Evolutionary conservation across 2,329 filamentous ascomycete genomes (phyloP), one percentile per base, ranked within the genome.

Genomic region (Scopulariopsis brevicaulis): DNA sequence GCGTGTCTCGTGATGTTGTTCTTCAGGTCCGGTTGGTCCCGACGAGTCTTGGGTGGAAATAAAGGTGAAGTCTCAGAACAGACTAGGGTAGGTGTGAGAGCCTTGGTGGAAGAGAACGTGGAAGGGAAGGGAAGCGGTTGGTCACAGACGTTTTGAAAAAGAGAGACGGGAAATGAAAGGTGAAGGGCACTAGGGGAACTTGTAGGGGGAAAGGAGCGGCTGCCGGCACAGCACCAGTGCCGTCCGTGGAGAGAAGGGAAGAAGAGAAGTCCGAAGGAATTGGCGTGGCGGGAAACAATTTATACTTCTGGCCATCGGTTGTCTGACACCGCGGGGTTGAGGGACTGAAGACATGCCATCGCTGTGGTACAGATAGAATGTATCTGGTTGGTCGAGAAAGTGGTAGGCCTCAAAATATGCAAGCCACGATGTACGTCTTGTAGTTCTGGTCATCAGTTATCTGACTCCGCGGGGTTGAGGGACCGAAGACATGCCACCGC

Each of bases 361-460:
- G 20, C 4, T 18, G 25, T 8, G 20, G 46, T 10, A 22, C 4
- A 2, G 1, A 25, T 4, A 18, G 46, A 32, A 48, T 59, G 43
- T 43, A 24, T 28, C 37, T 51, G n/a, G 15, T 25, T 48, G n/a
- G n/a, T n/a, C n/a, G n/a, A 5, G 8, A 5, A 59, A 25, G 18
- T 52, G 50, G 20, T 48, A 46, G 37, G 55, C 60, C 58, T 50
- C 60, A 60, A 63, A 61, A 60, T 62, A 57, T 61, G 61, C 62
- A 58, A 46, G 59, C 22, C 53, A 46, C 46, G 24, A 14, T 34
- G 10, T n/a, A 18, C 50, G 18, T 32, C 7, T 50, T 50, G 24
- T 50, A 50, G 11, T 11, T 22, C 6, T 22, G 12, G 2, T 7
- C 24, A 3, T 50, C 22, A 32, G n/a, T 43, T 24, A 15, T 57